These are phyloP conservation scores for Penium margaritaceum DNA, from an alignment of 139 green algal genomes.

Conservation along the genomic window DNA sequence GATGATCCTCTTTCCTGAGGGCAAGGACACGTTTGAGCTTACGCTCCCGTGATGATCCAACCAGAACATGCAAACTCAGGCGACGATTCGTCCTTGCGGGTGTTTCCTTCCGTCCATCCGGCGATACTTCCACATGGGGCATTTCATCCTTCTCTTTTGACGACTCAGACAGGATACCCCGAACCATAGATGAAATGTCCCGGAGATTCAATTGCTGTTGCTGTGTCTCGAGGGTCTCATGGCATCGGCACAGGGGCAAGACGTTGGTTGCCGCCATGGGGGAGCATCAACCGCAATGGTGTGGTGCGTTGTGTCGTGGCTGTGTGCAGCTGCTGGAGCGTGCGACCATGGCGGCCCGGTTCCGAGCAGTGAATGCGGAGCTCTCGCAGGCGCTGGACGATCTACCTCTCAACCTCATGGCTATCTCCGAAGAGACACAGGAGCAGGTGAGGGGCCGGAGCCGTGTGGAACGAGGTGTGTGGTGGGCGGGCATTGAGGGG, in stretches of 20 bases:
- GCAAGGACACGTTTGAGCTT: no score
- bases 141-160: no score
- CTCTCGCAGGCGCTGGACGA: constrained; percentile 13
- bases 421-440: constrained; percentile 27
- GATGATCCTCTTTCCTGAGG: no score
- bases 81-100: no score
- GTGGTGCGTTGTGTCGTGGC: not conserved
- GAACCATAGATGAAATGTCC: no score
- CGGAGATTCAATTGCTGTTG: no score
- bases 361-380: constrained; percentile 16
- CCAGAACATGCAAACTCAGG: no score
- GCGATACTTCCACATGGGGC: no score
- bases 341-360: constrained; percentile 4
- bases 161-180: no score
- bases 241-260: not conserved
- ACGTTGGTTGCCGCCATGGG: not conserved
- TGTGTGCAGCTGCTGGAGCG: constrained; percentile 28
- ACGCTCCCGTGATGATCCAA: no score
- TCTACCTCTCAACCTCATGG: constrained; percentile 27
- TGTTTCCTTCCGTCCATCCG: no score
- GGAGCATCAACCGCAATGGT: not conserved
- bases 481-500: not conserved
- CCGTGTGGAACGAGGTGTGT: not conserved
- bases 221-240: not conserved
- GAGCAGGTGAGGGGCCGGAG: constrained; percentile 19